A percentile compares a stretch with the other conserved stretches of the same genome.
Conservation (phyloP, 495 filamentous ascomycete genomes). For the Penicillium coffeae region DNA sequence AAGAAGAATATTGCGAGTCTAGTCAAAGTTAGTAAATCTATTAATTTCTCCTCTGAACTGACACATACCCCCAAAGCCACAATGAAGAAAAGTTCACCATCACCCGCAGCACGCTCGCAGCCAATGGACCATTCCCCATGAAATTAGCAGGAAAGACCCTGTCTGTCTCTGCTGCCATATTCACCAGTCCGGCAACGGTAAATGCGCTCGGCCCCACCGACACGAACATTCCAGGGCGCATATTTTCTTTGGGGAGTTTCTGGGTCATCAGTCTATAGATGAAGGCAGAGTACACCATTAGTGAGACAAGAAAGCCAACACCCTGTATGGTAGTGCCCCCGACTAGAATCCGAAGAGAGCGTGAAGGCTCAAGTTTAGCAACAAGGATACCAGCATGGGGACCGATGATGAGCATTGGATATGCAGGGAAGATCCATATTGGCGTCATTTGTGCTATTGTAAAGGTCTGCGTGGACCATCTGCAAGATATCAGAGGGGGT, state of each 20-base stretch:
- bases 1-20: constrained; percentile 83
- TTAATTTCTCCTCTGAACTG: neutral
- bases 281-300: constrained; percentile 84
- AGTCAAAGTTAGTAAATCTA: constrained; percentile 5
- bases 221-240: constrained; percentile 82
- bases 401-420: constrained; percentile 76
- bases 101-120: constrained; percentile 53
- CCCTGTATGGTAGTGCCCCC: constrained; percentile 73
- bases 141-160: constrained; percentile 49
- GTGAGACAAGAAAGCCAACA: constrained; percentile 76
- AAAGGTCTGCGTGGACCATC: constrained; percentile 70
- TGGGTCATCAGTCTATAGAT: constrained; percentile 90
- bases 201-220: constrained; percentile 77
- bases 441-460: constrained; percentile 87
- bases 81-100: constrained; percentile 59
- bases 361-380: constrained; percentile 38
- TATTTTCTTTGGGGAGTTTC: constrained; percentile 72
- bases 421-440: constrained; percentile 88
- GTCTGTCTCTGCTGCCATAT: constrained; percentile 48
- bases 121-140: constrained; percentile 55
- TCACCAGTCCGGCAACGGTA: constrained; percentile 66
- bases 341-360: constrained; percentile 61
- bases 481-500: constrained; percentile 25
- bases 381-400: constrained; percentile 69
- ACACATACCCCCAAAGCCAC: constrained; percentile 74